Percentiles rank a stretch among this genome's conserved stretches.
phyloP scores from a whole-genome alignment of 1,284 basidiomycete genomes.

The Malassezia sympodialis region DNA sequence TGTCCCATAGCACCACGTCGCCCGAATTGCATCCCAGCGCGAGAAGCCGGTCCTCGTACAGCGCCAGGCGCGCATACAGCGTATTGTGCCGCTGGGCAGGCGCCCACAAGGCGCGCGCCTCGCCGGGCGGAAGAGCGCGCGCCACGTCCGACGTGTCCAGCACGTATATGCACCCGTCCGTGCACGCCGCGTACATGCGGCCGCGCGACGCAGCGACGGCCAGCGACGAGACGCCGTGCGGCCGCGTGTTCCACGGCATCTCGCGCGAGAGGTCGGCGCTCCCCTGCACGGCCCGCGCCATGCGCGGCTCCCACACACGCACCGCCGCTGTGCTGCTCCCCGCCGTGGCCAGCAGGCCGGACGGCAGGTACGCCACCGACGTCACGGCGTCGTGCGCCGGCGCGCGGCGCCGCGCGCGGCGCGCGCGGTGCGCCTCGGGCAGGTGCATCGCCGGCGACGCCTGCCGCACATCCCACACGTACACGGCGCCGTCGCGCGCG shows the following conservation, averaged over 20 bases:
- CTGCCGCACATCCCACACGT: conserved; percentile 34
- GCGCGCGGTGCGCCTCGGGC: conserved; percentile 27
- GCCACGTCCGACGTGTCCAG: conserved; percentile 1
- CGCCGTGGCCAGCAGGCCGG: conserved; percentile 29
- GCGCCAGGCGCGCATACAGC: conserved; percentile 38
- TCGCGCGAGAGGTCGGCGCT: conserved; percentile 22
- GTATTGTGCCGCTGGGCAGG: conserved; percentile 37
- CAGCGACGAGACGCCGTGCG: conserved; percentile 41
- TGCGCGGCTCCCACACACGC: conserved; percentile 42
- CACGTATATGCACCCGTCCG: conserved; percentile 25
- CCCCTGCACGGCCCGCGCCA: background rate
- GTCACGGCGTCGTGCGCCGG: conserved; percentile 22
- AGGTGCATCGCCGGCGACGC: conserved; percentile 28
- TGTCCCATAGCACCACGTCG: conserved; percentile 38
- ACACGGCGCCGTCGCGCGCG: conserved; percentile 38
- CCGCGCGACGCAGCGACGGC: conserved; percentile 18
- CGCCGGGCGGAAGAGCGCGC: background rate
- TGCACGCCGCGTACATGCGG: conserved; percentile 32
- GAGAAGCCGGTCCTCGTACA: conserved; percentile 35
- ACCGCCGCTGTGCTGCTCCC: conserved; percentile 35
- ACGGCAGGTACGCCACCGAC: conserved; percentile 27
- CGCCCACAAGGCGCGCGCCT: conserved; percentile 21
- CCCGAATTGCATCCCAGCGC: conserved; percentile 43
- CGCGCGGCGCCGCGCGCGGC: background rate
- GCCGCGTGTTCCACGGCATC: conserved; percentile 16